phyloP scores from a whole-genome alignment of 2,329 filamentous ascomycete species.

The Amauroascus verrucosus region DNA sequence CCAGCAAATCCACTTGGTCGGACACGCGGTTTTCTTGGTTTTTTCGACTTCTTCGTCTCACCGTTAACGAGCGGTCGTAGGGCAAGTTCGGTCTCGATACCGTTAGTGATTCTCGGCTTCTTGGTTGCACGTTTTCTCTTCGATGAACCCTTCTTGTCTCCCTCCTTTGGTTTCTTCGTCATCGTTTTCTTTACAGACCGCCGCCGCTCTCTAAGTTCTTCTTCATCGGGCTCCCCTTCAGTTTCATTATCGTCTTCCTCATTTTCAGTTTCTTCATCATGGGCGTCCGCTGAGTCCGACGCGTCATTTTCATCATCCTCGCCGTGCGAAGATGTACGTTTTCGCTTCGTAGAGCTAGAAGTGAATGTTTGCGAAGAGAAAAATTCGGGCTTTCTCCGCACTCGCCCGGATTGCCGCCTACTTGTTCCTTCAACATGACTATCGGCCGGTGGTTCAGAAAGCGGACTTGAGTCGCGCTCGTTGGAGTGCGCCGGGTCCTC shows the following conservation, averaged over 20 bases:
- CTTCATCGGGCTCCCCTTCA: conserved; percentile 23
- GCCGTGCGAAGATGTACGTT: conserved; percentile 34
- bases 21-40: conserved; percentile 42
- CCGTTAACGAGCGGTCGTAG: conserved; percentile 43
- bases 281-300: conserved; percentile 25
- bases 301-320: conserved; percentile 29
- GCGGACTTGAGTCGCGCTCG: conserved; percentile 17
- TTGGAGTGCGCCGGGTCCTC: conserved; percentile 6
- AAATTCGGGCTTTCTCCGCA: conserved; percentile 34
- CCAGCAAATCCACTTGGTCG: conserved; percentile 44
- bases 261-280: conserved; percentile 27
- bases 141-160: conserved; percentile 28
- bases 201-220: conserved; percentile 25
- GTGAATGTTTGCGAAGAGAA: conserved; percentile 29
- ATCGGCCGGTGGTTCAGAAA: conserved; percentile 13
- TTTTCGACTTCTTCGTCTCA: conserved; percentile 35
- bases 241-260: conserved; percentile 22
- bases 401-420: conserved; percentile 38
- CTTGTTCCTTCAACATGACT: conserved; percentile 23
- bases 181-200: conserved; percentile 32
- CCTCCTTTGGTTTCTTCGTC: conserved; percentile 42
- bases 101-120: conserved; percentile 47
- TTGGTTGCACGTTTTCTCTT: conserved; percentile 37
- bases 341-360: conserved; percentile 36
- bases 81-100: conserved; percentile 40